These are phyloP conservation scores for Macrocybe gigantea DNA, from an alignment of 768 basidiomycete genomes.

Conservation along the genomic window DNA sequence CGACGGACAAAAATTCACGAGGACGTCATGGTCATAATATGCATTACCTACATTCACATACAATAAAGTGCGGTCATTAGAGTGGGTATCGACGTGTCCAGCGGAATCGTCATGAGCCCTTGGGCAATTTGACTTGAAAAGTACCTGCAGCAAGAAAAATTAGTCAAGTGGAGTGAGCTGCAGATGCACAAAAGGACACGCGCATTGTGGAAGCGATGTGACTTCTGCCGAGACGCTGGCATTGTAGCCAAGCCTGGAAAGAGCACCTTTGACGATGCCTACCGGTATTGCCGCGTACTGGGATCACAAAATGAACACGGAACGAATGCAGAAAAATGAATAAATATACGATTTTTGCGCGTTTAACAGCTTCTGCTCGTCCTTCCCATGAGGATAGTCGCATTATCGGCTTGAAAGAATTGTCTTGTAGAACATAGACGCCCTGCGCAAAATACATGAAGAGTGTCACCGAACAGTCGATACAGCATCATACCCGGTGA, in stretches of 20 bases:
- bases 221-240: slow-evolving; percentile 77
- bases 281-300: slow-evolving; percentile 81
- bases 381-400: slow-evolving; percentile 81
- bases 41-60: neutral
- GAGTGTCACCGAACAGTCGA: neutral
- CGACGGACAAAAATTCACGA: too few species aligned
- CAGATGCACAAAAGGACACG: neutral
- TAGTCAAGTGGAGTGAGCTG: neutral
- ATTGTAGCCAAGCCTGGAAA: slow-evolving; percentile 71
- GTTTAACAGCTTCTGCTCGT: slow-evolving; percentile 62
- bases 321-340: neutral
- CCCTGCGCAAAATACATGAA: slow-evolving; percentile 43
- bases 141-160: slow-evolving; percentile 45
- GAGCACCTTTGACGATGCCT: slow-evolving; percentile 80
- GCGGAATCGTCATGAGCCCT: slow-evolving; percentile 31
- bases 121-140: slow-evolving; percentile 78
- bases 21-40: neutral
- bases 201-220: slow-evolving; percentile 82
- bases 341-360: slow-evolving; percentile 60
- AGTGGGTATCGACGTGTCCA: neutral
- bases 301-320: neutral
- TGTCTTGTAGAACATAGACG: slow-evolving; percentile 91
- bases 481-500: slow-evolving; percentile 61
- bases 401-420: slow-evolving; percentile 79
- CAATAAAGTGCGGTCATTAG: too few species aligned